Evolutionary conservation across 108 stramenopile genomes (phyloP).

Genomic region (Cyclotella baltica): DNA sequence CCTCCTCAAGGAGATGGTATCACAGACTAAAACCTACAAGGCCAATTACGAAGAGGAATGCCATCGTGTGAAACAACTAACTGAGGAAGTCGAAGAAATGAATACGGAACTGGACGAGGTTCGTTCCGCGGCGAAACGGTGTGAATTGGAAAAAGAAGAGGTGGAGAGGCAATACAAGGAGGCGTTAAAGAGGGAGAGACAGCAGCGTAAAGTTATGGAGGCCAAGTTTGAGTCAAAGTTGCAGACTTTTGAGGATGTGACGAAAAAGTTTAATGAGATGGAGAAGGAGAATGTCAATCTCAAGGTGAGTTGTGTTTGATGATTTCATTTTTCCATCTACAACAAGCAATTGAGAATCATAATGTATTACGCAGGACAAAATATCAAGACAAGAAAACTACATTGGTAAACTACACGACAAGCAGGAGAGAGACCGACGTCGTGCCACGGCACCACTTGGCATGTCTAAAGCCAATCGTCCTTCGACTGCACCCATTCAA

Average conservation of each 20-base stretch:
- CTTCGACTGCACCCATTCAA: conserved; percentile 2
- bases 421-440: conserved; percentile 28
- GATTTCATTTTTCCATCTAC: background rate
- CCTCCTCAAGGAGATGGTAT: conserved; percentile 39
- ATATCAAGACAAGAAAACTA: conserved; percentile 39
- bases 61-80: conserved; percentile 15
- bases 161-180: conserved; percentile 30
- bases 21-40: conserved; percentile 28
- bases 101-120: conserved; percentile 25
- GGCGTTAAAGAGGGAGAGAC: conserved; percentile 28
- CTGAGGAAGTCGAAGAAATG: conserved; percentile 14
- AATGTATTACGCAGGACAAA: conserved; percentile 14
- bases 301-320: background rate
- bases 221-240: conserved; percentile 29
- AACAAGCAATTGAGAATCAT: background rate
- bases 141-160: background rate
- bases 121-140: background rate
- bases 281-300: conserved; percentile 34
- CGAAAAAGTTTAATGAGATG: conserved; percentile 20
- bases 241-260: conserved; percentile 21
- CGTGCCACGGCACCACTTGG: conserved; percentile 1
- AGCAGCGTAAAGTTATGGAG: conserved; percentile 37
- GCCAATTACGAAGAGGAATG: conserved; percentile 28
- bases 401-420: conserved; percentile 42
- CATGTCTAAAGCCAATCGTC: conserved; percentile 13